Base-by-base conservation (phyloP, 805 yeast genomes). In the Yarrowia sp. region DNA sequence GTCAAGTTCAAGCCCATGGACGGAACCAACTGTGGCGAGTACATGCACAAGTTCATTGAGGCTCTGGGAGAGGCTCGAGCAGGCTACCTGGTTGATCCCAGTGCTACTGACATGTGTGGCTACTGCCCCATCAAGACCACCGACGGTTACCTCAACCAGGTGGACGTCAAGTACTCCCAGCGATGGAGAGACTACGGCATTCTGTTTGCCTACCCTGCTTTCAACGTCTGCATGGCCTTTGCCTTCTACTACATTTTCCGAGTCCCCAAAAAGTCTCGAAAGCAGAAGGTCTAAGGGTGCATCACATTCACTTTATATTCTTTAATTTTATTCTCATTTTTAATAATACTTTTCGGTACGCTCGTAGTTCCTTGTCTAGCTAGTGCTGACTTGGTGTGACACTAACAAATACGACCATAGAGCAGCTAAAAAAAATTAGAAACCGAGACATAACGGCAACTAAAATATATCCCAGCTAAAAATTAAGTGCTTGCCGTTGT, bases 231-330 rank as follows among this genome's bases (percentile, higher is more conserved):
- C 64, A 74, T 78, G 65, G 79, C 88, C 14, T 64, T 75, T 1
- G 82, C 78, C 70, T 70, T 80, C 67, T 81, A 87, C 80, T 86
- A 89, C 87, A 72, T 84, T 32, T 84, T 86, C n/a, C 84, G 95
- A 80, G 93, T 88, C 67, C 95, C 95, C 51, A 58, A 58, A 28
- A 58, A 58, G 64, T 17, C 39, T 8, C 41, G 51, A 36, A 43
- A 43, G 51, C 51, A 43, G 35, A 58, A 58, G 64, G 64, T 43
- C n/a, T 57, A 57, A 32, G 47, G 31, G 10, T 15, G 2, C 14
- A 42, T 17, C 14, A 13, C 42, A 33, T 31, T n/a, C 14, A 9
- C 18, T 47, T 47, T 39, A 47, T 35, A 15, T 38, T 38, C 18
- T 17, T 36, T 36, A 17, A 36, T 18, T 35, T 50, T 50, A 36